phyloP scores from a whole-genome alignment of 1,139 yeast genomes.

The Geotrichum phurueaensis region DNA sequence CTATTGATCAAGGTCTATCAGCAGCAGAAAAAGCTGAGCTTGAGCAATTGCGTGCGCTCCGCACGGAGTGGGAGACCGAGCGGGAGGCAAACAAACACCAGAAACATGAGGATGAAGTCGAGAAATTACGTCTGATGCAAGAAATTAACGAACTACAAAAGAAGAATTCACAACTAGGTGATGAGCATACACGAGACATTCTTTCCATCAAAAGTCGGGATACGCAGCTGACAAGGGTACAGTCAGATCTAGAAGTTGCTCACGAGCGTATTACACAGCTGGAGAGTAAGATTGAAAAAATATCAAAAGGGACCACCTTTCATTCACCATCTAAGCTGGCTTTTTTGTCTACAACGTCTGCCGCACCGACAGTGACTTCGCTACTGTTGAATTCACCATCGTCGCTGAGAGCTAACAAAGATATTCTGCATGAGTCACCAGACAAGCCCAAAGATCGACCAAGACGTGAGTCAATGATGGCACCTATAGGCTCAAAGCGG shows the following conservation, averaged over 20 bases:
- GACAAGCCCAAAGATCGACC: not conserved
- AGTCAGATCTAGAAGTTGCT: conserved; percentile 54
- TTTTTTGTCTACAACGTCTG: not conserved
- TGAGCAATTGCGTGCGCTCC: conserved; percentile 48
- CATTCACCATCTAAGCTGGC: not conserved
- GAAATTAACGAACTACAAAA: conserved; percentile 39
- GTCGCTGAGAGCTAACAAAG: not conserved
- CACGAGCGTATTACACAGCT: conserved; percentile 8
- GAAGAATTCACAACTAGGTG: conserved; percentile 40
- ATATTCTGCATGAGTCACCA: not conserved
- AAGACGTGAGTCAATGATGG: not conserved
- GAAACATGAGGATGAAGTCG: conserved; percentile 43
- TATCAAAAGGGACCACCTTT: not conserved
- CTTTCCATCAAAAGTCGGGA: conserved; percentile 59
- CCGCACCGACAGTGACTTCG: not conserved
- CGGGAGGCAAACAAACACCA: conserved; percentile 40
- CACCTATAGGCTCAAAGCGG: not conserved
- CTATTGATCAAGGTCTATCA: conserved; percentile 14
- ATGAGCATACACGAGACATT: conserved; percentile 47
- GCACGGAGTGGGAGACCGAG: conserved; percentile 45
- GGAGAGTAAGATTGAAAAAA: conserved; percentile 1
- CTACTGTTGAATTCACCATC: not conserved
- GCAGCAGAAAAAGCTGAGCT: conserved; percentile 44
- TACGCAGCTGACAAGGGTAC: conserved; percentile 53
- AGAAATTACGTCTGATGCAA: conserved; percentile 41